A percentile compares a stretch with the other conserved stretches of the same genome.
Conservation (phyloP, 129 eudicot species). For the Ambrosia artemisiifolia region DNA sequence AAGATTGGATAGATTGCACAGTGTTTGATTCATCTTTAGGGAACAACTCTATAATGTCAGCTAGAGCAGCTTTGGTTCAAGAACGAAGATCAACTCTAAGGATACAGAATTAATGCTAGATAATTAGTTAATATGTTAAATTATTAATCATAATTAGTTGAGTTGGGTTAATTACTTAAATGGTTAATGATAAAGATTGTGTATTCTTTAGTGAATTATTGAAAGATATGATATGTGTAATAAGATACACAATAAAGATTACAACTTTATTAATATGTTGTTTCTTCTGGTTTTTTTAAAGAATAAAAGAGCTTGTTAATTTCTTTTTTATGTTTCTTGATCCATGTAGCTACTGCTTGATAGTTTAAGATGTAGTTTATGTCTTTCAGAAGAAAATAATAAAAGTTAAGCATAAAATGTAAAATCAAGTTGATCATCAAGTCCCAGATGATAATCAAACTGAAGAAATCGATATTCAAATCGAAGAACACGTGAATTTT, state of each 20-base stretch:
- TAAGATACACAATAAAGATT: background rate
- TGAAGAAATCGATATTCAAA: too few species aligned
- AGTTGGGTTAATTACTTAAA: conserved; percentile 2
- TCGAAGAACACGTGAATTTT: too few species aligned
- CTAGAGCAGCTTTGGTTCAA: conserved; percentile 65
- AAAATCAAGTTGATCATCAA: too few species aligned
- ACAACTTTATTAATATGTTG: background rate
- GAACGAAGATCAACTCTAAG: conserved; percentile 50
- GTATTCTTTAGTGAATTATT: background rate
- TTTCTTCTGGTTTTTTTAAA: background rate
- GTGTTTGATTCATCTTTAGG: conserved; percentile 60
- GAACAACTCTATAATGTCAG: conserved; percentile 50
- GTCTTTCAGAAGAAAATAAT: too few species aligned
- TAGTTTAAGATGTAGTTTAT: background rate
- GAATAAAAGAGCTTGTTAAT: background rate
- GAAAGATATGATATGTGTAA: background rate
- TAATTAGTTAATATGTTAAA: background rate
- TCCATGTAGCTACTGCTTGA: background rate
- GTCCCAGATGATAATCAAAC: too few species aligned
- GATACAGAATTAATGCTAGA: conserved; percentile 27
- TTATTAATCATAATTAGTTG: background rate
- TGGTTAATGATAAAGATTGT: background rate
- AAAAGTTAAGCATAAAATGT: too few species aligned
- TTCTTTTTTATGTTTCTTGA: background rate
- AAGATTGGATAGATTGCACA: conserved; percentile 75